Conservation (phyloP, 257 asterid genomes). For the Nicotiana knightiana region DNA sequence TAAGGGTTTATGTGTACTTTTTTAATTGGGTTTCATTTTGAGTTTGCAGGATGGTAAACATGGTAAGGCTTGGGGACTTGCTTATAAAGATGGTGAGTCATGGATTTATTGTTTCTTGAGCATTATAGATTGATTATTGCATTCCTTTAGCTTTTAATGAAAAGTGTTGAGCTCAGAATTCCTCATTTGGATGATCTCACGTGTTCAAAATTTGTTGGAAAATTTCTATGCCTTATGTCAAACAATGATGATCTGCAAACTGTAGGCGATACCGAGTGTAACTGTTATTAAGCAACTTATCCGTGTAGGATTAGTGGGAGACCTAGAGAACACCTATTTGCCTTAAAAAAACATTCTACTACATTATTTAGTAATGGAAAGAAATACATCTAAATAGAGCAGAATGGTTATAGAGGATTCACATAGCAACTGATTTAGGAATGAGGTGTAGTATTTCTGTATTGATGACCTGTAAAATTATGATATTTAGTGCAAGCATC, state of each 20-base stretch:
- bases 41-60: conserved; percentile 84
- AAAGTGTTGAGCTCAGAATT: not conserved
- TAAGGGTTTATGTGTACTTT: conserved; percentile 5
- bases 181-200: not conserved
- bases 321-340: not conserved
- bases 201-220: not conserved
- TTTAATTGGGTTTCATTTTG: not conserved
- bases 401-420: not conserved
- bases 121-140: not conserved
- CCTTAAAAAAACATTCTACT: not conserved
- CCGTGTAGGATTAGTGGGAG: not conserved
- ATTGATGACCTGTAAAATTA: not conserved
- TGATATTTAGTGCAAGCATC: not conserved
- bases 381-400: not conserved
- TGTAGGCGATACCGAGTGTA: not conserved
- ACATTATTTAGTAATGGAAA: not conserved
- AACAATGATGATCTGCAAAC: not conserved
- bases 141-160: not conserved
- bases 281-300: not conserved
- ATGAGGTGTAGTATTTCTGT: not conserved
- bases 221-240: not conserved
- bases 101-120: not conserved
- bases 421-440: not conserved
- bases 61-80: conserved; percentile 98
- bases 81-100: conserved; percentile 63